Evolutionary conservation across 31 red algal species (phyloP), one percentile per base, ranked within the genome.

Genomic region (Odonthalia washingtoniensis): DNA sequence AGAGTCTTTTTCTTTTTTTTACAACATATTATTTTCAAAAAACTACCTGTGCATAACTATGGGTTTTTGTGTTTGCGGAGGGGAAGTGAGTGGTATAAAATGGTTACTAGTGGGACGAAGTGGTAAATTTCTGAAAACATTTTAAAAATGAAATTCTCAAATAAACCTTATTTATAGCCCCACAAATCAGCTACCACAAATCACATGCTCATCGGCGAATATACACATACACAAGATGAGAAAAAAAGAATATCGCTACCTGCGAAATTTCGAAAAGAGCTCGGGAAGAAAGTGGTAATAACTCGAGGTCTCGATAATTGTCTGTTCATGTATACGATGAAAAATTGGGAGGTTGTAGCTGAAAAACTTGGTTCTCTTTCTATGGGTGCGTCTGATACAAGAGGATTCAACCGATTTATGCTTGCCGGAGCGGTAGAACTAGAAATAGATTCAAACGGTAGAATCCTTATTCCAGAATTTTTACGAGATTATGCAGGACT

Each of bases 231-330:
- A 61, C 14, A 17, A 61, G 52, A 61, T 24, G 24, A 14, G 24
- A 61, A 61, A 61, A 61, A 61, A 17, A 61, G 52, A 61, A 61
- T 61, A 17, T 61, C 52, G 14, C 24, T 61, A 61, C 52, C 52
- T 61, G 52, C 52, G 24, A 61, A 61, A 24, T 61, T 61, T 24
- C 52, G 52, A 61, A 61, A 61, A 24, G 52, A 61, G 24, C 14
- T 61, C 16, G 52, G 52, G 16, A 61, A 61, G 52, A 61, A 61
- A 61, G 52, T 61, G 14, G 14, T 61, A 17, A 24, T 61, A 24
- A 61, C 52, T 14, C 52, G 52, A 17, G 52, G 52, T 61, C 24
- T 61, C 14, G 52, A 61, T 61, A 61, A 61, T 61, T 61, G 52
- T 61, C 52, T 61, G 14, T 14, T 24, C 14, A 24, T 61, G 52